phyloP scores from a whole-genome alignment of 768 basidiomycete genomes.

The Trametes cubensis region DNA sequence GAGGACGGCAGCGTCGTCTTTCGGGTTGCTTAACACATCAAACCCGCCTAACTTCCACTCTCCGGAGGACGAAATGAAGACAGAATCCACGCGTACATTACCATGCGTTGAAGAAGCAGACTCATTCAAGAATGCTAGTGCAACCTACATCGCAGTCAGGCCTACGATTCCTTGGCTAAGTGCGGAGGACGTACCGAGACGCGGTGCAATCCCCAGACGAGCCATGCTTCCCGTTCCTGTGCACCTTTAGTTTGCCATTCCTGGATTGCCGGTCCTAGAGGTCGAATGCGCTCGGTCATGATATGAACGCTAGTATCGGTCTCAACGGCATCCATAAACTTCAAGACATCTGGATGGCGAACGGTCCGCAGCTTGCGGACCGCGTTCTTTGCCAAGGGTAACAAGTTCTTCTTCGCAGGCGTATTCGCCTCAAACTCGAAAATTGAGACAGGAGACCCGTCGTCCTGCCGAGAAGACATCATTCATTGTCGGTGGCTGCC shows the following conservation, averaged over 20 bases:
- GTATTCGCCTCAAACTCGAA: constrained; percentile 89
- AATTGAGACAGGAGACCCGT: constrained; percentile 79
- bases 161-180: constrained; percentile 4
- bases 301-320: constrained; percentile 87
- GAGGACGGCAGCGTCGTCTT: constrained; percentile 75
- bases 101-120: constrained; percentile 83
- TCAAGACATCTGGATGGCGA: constrained; percentile 94
- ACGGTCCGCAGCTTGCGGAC: constrained; percentile 87
- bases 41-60: constrained; percentile 98
- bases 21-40: constrained; percentile 82
- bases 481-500: not conserved
- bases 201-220: constrained; percentile 91
- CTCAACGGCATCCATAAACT: constrained; percentile 92
- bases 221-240: constrained; percentile 83
- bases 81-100: constrained; percentile 67
- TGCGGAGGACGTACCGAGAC: constrained; percentile 65
- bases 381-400: constrained; percentile 85
- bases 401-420: constrained; percentile 54
- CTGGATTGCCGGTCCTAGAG: constrained; percentile 63
- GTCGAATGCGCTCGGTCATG: constrained; percentile 91
- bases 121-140: constrained; percentile 88
- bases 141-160: constrained; percentile 55
- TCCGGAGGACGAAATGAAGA: constrained; percentile 90
- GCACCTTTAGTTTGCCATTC: constrained; percentile 62
- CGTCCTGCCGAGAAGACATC: constrained; percentile 63